phyloP scores from a whole-genome alignment of 1,284 basidiomycete genomes.

The Phellopilus nigrolimitatus region DNA sequence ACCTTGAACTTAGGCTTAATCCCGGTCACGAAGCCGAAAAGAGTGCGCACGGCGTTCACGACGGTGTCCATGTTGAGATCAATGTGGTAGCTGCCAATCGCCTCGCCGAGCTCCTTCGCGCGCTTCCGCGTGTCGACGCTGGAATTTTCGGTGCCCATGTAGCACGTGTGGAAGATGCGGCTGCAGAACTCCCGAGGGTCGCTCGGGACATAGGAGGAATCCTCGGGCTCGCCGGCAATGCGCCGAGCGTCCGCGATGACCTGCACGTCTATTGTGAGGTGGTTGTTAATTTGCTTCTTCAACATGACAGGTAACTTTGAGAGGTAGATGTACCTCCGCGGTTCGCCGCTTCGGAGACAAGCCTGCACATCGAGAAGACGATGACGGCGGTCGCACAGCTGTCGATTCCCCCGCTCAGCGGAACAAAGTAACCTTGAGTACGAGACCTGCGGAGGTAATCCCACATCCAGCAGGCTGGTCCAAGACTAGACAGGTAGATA shows the following conservation, averaged over 20 bases:
- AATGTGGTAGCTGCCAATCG: conserved; percentile 92
- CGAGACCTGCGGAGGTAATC: conserved; percentile 94
- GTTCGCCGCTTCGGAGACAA: conserved; percentile 74
- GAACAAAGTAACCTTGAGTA: conserved; percentile 94
- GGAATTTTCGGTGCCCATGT: conserved; percentile 99
- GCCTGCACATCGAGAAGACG: conserved; percentile 92
- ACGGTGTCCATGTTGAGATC: conserved; percentile 96
- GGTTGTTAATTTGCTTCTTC: background rate
- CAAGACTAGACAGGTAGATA: conserved; percentile 52
- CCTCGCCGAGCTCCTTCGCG: conserved; percentile 81
- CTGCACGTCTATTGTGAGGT: conserved; percentile 55
- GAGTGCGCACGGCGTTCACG: conserved; percentile 75
- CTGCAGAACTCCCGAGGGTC: conserved; percentile 84
- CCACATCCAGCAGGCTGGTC: conserved; percentile 99
- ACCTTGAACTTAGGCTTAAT: conserved; percentile 80
- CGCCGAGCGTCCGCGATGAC: conserved; percentile 90
- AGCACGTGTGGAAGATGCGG: conserved; percentile 95
- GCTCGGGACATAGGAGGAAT: conserved; percentile 76
- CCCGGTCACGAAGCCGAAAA: conserved; percentile 86
- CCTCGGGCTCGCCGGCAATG: conserved; percentile 79
- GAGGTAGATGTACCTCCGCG: conserved; percentile 55
- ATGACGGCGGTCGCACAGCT: conserved; percentile 96
- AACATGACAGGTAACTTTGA: background rate
- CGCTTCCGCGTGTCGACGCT: conserved; percentile 81
- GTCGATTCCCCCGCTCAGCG: conserved; percentile 96